phyloP scores from a whole-genome alignment of 495 filamentous ascomycete genomes.

The Podospora anserina region DNA sequence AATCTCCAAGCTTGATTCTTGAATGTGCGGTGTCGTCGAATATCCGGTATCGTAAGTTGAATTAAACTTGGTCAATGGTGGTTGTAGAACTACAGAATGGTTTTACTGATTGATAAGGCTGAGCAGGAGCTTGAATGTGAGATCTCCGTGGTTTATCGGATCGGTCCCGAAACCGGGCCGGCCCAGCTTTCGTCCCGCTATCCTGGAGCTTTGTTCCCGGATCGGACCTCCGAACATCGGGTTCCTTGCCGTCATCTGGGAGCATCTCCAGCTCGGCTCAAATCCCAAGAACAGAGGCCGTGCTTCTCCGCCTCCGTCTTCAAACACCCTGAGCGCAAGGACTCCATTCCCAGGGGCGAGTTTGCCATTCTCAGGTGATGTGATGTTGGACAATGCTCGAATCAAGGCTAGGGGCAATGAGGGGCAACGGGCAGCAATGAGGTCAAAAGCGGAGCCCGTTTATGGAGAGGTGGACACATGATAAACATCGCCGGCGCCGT shows the following conservation, averaged over 20 bases:
- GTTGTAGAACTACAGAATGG: neutral
- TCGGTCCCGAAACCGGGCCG: conserved; percentile 17
- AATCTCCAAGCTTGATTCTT: neutral
- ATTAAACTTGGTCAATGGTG: neutral
- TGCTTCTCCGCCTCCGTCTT: neutral
- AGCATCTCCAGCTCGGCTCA: neutral
- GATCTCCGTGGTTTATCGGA: neutral
- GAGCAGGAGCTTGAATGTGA: neutral
- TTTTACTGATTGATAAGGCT: neutral
- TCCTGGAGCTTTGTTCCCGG: conserved; percentile 13
- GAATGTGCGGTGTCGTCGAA: neutral
- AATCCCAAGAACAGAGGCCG: neutral
- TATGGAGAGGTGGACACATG: neutral
- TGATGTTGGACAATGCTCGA: neutral
- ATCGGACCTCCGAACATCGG: conserved; percentile 10
- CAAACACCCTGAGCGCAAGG: neutral
- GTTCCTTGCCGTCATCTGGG: neutral
- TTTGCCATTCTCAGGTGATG: neutral
- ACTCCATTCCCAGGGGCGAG: neutral
- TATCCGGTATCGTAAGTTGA: neutral
- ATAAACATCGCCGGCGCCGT: neutral
- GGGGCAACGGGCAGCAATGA: neutral
- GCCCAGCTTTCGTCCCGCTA: neutral
- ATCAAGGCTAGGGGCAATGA: conserved; percentile 3
- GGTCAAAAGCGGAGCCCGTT: conserved; percentile 11